phyloP scores from a whole-genome alignment of 345 rosid genomes.

The Corchorus capsularis region DNA sequence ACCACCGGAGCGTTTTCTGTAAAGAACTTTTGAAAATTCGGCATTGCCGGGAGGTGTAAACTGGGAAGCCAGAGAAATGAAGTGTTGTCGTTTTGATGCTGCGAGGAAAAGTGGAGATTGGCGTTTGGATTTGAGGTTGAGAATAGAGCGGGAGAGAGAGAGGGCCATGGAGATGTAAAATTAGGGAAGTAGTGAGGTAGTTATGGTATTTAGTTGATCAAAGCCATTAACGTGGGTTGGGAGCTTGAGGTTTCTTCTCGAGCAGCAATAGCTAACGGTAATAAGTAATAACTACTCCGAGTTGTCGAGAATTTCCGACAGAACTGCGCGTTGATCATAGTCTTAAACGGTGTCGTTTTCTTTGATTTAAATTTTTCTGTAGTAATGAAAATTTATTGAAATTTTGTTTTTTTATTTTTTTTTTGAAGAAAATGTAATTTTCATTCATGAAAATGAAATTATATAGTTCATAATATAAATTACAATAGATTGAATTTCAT shows the following conservation, averaged over 20 bases:
- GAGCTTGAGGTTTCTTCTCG: background rate
- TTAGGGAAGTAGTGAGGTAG: background rate
- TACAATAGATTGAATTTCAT: too few relatives aligned
- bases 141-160: background rate
- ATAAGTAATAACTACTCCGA: background rate
- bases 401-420: too few relatives aligned
- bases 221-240: background rate
- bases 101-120: background rate
- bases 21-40: background rate
- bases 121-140: background rate
- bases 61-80: background rate
- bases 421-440: too few relatives aligned
- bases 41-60: background rate
- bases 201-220: background rate
- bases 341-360: too few relatives aligned
- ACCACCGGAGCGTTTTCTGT: background rate
- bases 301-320: too few relatives aligned
- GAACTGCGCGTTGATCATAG: too few relatives aligned
- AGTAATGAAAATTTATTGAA: too few relatives aligned
- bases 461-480: too few relatives aligned
- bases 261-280: background rate
- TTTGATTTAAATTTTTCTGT: too few relatives aligned
- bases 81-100: background rate
- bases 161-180: constrained; percentile 8
- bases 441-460: too few relatives aligned